Evolutionary conservation across 805 yeast genomes (phyloP).

Genomic region (Metschnikowia lunata): DNA sequence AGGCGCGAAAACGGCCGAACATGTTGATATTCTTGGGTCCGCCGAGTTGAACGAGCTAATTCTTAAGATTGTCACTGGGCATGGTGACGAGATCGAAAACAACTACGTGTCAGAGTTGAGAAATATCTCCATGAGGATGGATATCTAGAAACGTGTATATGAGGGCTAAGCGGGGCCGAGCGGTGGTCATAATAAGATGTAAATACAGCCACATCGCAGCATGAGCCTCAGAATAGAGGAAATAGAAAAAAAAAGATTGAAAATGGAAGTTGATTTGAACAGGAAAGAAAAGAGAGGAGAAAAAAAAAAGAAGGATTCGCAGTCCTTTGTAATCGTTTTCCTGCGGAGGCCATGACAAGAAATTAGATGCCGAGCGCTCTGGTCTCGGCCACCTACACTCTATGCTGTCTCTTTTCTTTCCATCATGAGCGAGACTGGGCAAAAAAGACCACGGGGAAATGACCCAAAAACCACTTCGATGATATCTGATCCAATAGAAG

Average conservation of each 20-base stretch:
- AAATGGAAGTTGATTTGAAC: slow-evolving; percentile 14
- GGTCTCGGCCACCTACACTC: too few relatives aligned
- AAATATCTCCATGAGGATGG: slow-evolving; percentile 55
- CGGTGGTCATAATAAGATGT: slow-evolving; percentile 12
- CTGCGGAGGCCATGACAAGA: too few relatives aligned
- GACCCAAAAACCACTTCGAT: too few relatives aligned
- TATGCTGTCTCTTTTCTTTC: too few relatives aligned
- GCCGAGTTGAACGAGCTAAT: slow-evolving; percentile 87
- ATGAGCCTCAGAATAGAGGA: too few relatives aligned
- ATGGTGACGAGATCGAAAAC: slow-evolving; percentile 63
- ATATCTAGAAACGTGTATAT: slow-evolving; percentile 27
- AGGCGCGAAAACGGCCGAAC: slow-evolving; percentile 96
- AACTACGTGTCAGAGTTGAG: slow-evolving; percentile 54
- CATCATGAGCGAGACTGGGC: too few relatives aligned
- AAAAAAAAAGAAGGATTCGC: too few relatives aligned
- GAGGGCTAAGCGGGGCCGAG: neutral
- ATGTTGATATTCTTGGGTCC: slow-evolving; percentile 92
- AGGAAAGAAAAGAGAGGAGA: too few relatives aligned
- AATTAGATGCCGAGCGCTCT: too few relatives aligned
- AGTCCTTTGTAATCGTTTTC: too few relatives aligned
- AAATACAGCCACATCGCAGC: slow-evolving; percentile 23
- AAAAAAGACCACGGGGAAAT: too few relatives aligned
- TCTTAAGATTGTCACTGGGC: slow-evolving; percentile 76
- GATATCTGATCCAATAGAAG: too few relatives aligned
- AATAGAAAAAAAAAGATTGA: slow-evolving; percentile 30